phyloP scores from a whole-genome alignment of 192 early-diverging fungal genomes.

The Coemansia pectinata region DNA sequence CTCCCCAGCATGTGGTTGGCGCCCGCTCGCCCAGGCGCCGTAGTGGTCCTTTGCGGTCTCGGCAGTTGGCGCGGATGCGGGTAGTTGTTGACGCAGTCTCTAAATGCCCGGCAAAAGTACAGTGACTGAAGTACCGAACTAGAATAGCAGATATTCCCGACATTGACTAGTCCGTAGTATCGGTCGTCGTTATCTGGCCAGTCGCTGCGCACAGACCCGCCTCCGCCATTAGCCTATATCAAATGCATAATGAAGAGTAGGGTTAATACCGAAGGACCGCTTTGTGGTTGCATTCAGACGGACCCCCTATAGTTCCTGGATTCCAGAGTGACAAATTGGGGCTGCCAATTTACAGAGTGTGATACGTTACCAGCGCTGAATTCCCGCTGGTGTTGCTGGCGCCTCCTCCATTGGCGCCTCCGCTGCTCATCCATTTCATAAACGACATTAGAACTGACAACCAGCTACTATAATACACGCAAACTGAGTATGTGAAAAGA shows the following conservation, averaged over 20 bases:
- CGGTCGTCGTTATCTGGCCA: slow-evolving; percentile 70
- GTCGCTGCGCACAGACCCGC: slow-evolving; percentile 20
- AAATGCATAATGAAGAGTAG: neutral
- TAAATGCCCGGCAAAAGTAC: slow-evolving; percentile 93
- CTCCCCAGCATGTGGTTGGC: slow-evolving; percentile 5
- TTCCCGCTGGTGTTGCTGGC: slow-evolving; percentile 22
- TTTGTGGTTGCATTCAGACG: neutral
- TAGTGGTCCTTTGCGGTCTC: neutral
- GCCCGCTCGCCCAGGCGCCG: slow-evolving; percentile 6
- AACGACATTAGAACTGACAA: slow-evolving; percentile 56
- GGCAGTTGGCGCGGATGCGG: slow-evolving; percentile 57
- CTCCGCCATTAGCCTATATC: slow-evolving; percentile 27
- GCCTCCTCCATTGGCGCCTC: slow-evolving; percentile 18
- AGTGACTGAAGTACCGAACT: slow-evolving; percentile 96
- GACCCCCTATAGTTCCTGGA: neutral
- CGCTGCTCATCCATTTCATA: slow-evolving; percentile 68
- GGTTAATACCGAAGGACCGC: neutral
- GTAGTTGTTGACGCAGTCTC: slow-evolving; percentile 85
- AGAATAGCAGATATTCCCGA: slow-evolving; percentile 75
- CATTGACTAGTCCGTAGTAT: slow-evolving; percentile 90
- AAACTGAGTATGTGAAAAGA: neutral
- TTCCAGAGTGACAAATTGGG: neutral
- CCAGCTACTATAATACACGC: slow-evolving; percentile 5
- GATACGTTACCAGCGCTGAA: slow-evolving; percentile 12
- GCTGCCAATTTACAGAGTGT: neutral